Base-by-base conservation (phyloP, 192 early-diverging fungal species). In the Linnemannia hyalina region DNA sequence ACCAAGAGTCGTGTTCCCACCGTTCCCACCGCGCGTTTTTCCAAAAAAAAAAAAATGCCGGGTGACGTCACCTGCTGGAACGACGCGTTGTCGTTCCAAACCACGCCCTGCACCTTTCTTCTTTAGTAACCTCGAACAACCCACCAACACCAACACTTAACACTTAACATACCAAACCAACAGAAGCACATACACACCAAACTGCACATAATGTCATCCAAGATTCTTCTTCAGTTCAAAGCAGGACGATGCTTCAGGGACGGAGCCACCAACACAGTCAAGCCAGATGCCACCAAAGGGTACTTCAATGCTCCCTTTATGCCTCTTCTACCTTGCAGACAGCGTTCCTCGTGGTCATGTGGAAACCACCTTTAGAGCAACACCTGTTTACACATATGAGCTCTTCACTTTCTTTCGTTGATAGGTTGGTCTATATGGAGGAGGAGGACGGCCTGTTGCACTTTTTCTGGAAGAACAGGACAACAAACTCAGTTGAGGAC, bases 381-480 rank as follows among this genome's bases (percentile, higher is more conserved):
- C n/a, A 26, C 55, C n/a, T 8, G 32, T 29, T 65, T 11, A 65
- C 60, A 29, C 35, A 20, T 40, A 4, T 15, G 68, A 20, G 23
- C 26, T 68, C 29, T 63, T 10, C 29, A 16, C 13, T 52, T 60
- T 22, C 2, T 70, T 18, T n/a, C 49, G 1, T 18, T 26, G 71
- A 49, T 80, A 93, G 93, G 23, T 74, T 91, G 35, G 84, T 94
- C 42, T 93, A 93, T 78, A 92, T 94, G 92, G 90, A 92, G 44
- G 89, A 89, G 13, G 94, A 95, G n/a, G 95, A 96, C 68, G 92
- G 91, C 32, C 83, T 96, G 29, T 81, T 96, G 84, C 95, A 95
- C 76, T 95, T 97, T 68, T 95, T 91, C 80, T 97, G 96, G 96
- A 95, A 94, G 74, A 94, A 96, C 46, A 90, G 93, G 63, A 89